Evolutionary conservation across 257 asterid genomes (phyloP).

Genomic region (Anisodus tanguticus): DNA sequence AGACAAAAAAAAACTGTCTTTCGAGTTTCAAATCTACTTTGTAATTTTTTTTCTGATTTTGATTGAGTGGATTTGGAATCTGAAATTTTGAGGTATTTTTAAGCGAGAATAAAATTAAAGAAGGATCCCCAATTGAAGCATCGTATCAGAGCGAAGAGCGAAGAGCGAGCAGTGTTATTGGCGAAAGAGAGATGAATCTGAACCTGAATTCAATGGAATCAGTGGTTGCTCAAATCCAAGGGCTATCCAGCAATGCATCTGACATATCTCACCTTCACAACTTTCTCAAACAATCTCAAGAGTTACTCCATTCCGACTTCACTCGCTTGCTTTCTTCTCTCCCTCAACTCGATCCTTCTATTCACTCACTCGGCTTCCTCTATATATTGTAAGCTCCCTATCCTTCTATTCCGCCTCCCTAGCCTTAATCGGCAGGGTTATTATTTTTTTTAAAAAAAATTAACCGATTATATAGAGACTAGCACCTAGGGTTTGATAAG

Average conservation of each 20-base stretch:
- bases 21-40: no score
- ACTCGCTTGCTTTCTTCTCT: conserved; percentile 63
- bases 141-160: no score
- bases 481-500: not conserved
- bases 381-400: conserved; percentile 55
- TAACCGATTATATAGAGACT: not conserved
- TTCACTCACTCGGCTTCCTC: conserved; percentile 85
- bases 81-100: no score
- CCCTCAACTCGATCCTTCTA: conserved; percentile 67
- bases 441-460: no score
- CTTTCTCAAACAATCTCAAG: conserved; percentile 74
- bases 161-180: not conserved
- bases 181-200: conserved; percentile 51
- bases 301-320: conserved; percentile 65
- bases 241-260: conserved; percentile 54
- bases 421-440: no score
- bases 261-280: conserved; percentile 70
- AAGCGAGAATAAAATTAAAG: no score
- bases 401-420: no score
- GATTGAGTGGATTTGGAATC: no score
- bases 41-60: no score
- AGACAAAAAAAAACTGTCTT: no score
- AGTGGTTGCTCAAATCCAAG: conserved; percentile 81
- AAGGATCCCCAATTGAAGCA: no score
- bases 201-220: conserved; percentile 73